A percentile compares a stretch with the other conserved stretches of the same genome.
Evolutionary conservation across 169 alveolate species (phyloP).

Genomic region (Prorocentrum cordatum): DNA sequence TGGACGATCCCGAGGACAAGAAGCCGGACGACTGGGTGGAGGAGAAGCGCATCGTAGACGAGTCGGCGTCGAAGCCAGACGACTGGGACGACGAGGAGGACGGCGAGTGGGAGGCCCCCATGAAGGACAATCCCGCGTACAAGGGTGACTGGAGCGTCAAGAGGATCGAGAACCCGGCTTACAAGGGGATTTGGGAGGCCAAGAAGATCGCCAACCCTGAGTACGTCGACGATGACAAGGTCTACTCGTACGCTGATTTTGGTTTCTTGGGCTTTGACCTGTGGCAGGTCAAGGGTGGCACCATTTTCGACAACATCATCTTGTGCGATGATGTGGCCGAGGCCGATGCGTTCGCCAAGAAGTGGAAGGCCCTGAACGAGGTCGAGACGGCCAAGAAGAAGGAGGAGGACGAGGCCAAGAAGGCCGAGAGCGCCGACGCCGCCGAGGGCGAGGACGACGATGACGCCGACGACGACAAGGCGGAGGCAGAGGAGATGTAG

Average conservation of each 20-base stretch:
- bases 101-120: constrained; percentile 73
- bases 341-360: constrained; percentile 27
- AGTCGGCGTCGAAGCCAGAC: constrained; percentile 67
- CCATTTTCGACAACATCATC: constrained; percentile 33
- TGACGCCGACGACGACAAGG: no score
- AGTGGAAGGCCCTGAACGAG: constrained; percentile 50
- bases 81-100: constrained; percentile 71
- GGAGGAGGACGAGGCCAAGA: no score
- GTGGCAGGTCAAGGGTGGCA: constrained; percentile 31
- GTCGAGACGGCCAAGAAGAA: constrained; percentile 29
- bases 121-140: constrained; percentile 64
- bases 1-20: constrained; percentile 72
- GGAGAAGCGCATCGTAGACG: constrained; percentile 66
- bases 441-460: no score
- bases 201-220: constrained; percentile 15
- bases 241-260: constrained; percentile 51
- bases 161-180: constrained; percentile 39
- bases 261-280: constrained; percentile 68
- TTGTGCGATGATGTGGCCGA: constrained; percentile 5
- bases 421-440: no score
- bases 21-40: constrained; percentile 70
- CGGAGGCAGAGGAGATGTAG: no score
- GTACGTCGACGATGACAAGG: neutral
- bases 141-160: constrained; percentile 65
- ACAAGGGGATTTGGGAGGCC: constrained; percentile 28